A percentile compares a stretch with the other conserved stretches of the same genome.
These are phyloP conservation scores for Melanopsichium pennsylvanicum DNA, from an alignment of 1,284 basidiomycete species.

Conservation along the genomic window DNA sequence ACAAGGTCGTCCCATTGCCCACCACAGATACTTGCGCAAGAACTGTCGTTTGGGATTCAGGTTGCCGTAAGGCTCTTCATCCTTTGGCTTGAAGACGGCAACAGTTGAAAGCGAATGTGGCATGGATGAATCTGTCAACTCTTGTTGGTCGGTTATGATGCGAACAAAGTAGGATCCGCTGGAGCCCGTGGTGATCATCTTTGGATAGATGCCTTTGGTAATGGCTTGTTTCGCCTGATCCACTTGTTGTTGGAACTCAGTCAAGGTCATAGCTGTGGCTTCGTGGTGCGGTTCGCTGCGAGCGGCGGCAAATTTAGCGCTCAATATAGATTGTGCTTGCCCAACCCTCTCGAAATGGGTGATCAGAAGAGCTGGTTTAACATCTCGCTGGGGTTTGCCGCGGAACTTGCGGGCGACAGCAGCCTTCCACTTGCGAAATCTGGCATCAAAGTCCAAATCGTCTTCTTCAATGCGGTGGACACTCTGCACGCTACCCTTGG, in stretches of 20 bases:
- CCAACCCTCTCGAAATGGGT: slow-evolving; percentile 33
- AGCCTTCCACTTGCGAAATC: slow-evolving; percentile 49
- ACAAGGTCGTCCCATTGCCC: slow-evolving; percentile 65
- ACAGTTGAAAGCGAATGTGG: slow-evolving; percentile 19
- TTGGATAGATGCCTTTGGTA: slow-evolving; percentile 50
- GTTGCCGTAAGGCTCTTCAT: slow-evolving; percentile 65
- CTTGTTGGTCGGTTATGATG: slow-evolving; percentile 3
- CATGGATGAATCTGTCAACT: neutral
- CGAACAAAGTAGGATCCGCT: slow-evolving; percentile 63
- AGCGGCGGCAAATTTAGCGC: neutral
- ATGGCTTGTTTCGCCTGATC: slow-evolving; percentile 54
- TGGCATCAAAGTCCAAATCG: slow-evolving; percentile 51
- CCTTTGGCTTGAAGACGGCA: slow-evolving; percentile 64
- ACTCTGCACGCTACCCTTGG: neutral
- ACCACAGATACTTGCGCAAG: slow-evolving; percentile 64
- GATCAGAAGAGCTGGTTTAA: slow-evolving; percentile 27
- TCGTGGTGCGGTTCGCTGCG: slow-evolving; percentile 7
- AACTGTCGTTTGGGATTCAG: slow-evolving; percentile 62
- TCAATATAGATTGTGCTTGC: slow-evolving; percentile 14
- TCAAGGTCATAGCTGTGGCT: slow-evolving; percentile 28
- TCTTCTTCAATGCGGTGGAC: slow-evolving; percentile 1
- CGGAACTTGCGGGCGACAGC: slow-evolving; percentile 48
- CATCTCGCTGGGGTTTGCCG: slow-evolving; percentile 10
- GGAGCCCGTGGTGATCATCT: slow-evolving; percentile 63
- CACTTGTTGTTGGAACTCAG: slow-evolving; percentile 41